Evolutionary conservation across 768 basidiomycete genomes (phyloP).

Genomic region (Agrocybe praecox): DNA sequence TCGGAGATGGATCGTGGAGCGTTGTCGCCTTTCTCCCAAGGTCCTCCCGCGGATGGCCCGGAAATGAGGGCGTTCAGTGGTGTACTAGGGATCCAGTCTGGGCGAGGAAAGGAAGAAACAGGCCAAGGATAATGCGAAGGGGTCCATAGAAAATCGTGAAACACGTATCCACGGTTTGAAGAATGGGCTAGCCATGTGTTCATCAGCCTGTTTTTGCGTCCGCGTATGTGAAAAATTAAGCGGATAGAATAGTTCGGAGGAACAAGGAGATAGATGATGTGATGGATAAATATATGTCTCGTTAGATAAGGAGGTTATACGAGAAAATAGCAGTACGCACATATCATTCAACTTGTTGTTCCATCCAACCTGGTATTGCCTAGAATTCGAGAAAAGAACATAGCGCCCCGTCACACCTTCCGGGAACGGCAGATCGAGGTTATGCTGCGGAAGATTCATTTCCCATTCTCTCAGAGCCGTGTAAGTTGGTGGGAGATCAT

Average conservation of each 20-base stretch:
- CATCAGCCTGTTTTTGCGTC: slow-evolving; percentile 39
- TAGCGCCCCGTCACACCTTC: slow-evolving; percentile 52
- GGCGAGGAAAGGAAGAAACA: slow-evolving; percentile 19
- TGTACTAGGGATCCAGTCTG: slow-evolving; percentile 30
- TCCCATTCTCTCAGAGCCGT: slow-evolving; percentile 37
- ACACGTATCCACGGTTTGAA: slow-evolving; percentile 54
- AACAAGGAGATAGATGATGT: background rate
- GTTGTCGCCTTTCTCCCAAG: slow-evolving; percentile 40
- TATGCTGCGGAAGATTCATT: slow-evolving; percentile 52
- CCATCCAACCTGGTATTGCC: slow-evolving; percentile 47
- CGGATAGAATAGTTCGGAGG: background rate
- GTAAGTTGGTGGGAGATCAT: slow-evolving; percentile 16
- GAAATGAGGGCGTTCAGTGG: slow-evolving; percentile 46
- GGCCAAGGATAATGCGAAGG: slow-evolving; percentile 47
- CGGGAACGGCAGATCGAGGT: slow-evolving; percentile 47
- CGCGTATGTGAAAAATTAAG: slow-evolving; percentile 4
- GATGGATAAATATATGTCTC: background rate
- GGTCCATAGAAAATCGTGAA: slow-evolving; percentile 50
- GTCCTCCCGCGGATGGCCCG: slow-evolving; percentile 49
- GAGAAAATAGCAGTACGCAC: slow-evolving; percentile 31
- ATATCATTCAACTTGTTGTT: slow-evolving; percentile 57
- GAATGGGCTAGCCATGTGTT: slow-evolving; percentile 53
- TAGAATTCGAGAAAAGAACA: slow-evolving; percentile 46
- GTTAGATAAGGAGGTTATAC: background rate
- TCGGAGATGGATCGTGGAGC: slow-evolving; percentile 50